Evolutionary conservation across 2,329 filamentous ascomycete genomes (phyloP).

Genomic region (Stenocarpella maydis): DNA sequence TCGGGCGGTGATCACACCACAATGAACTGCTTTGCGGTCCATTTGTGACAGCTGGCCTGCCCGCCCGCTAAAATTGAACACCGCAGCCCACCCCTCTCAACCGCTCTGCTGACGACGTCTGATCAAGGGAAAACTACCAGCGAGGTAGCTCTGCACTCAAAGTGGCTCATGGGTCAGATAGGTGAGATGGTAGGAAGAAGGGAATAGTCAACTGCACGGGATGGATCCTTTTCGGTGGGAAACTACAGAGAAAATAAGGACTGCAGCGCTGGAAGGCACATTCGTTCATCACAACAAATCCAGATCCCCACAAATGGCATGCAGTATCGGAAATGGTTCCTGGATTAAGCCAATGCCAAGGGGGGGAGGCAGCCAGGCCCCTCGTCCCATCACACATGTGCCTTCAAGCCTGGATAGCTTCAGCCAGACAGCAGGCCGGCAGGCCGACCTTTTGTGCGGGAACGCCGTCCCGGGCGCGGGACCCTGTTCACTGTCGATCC

Average conservation of each 20-base stretch:
- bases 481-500: neutral
- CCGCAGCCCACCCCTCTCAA: no score
- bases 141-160: neutral
- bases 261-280: neutral
- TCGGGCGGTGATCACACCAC: conserved; percentile 2
- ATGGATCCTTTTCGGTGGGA: neutral
- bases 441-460: neutral
- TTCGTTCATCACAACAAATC: neutral
- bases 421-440: neutral
- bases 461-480: neutral
- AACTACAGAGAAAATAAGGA: neutral
- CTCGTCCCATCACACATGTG: neutral
- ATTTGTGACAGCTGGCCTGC: neutral
- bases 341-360: conserved; percentile 18
- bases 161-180: neutral
- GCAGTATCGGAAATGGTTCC: conserved; percentile 18
- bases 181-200: no score
- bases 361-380: neutral
- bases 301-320: conserved; percentile 9
- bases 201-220: neutral
- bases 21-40: conserved; percentile 8
- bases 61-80: neutral
- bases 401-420: neutral
- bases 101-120: no score
- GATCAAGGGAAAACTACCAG: no score